Evolutionary conservation across 441 rosid genomes (phyloP), one percentile per base, ranked within the genome.

Genomic region (Biscutella auriculata): DNA sequence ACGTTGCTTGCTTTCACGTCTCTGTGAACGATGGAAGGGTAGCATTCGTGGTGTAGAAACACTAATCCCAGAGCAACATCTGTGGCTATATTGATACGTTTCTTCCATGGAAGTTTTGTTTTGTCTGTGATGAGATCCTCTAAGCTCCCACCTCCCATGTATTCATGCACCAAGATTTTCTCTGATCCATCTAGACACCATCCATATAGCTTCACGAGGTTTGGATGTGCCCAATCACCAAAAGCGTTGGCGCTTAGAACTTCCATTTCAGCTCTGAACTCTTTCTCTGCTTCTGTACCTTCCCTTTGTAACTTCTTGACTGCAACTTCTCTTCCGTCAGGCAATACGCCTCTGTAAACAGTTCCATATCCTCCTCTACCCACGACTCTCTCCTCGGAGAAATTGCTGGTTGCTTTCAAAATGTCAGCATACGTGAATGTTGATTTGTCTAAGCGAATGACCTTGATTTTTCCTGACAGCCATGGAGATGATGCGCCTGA

Each of bases 1-100:
- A 87, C 97, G 40, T 91, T 91, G 73, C 97, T 87, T 0, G 97
- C 93, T 78, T 91, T 91, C 14, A 91, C 96, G 25, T 91, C 97
- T 3, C 97, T 81, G 56, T 91, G 97, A 19, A 91, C 97, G 1
- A 91, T 81, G 1, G 96, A 66, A 47, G 85, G 90, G 73, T 78
- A 79, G 60, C 97, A 91, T 62, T 87, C 97, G 5, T 85, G 96
- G 77, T 91, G 97, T 13, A 91, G 69, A 59, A 81, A 91, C 19
- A 85, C 81, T 50, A 91, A 56, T n/a, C 85, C 96, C 0, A 76
- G 67, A 0, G 93, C 93, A 39, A 91, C 81, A 34, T 91, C 91
- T 1, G 76, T 81, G 0, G 97, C 95, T 21, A 79, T 65, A 13
- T 77, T 76, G 0, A 83, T 40, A 13, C 97, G 79, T 57, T 60